Conservation (phyloP, 495 filamentous ascomycete genomes). For the Aspergillus coremiiformis region DNA sequence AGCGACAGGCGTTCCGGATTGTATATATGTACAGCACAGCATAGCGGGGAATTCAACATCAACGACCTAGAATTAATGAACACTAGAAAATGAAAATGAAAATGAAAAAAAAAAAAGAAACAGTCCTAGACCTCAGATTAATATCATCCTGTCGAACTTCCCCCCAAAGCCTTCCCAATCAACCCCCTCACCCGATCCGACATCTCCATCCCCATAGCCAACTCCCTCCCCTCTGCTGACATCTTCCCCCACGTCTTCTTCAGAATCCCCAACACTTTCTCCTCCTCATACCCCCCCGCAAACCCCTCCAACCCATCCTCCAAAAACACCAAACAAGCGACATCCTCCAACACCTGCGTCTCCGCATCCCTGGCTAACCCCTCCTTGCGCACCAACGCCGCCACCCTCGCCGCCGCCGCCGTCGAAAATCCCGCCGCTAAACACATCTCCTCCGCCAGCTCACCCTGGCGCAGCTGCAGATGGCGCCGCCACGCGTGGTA, state of each 20-base stretch:
- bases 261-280: slow-evolving; percentile 66
- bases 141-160: too few species aligned
- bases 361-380: slow-evolving; percentile 54
- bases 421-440: slow-evolving; percentile 39
- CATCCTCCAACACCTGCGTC: slow-evolving; percentile 70
- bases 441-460: slow-evolving; percentile 49
- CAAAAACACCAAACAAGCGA: slow-evolving; percentile 78
- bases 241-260: slow-evolving; percentile 84
- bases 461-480: slow-evolving; percentile 63
- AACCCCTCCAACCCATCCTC: slow-evolving; percentile 79
- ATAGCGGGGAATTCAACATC: too few species aligned
- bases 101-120: too few species aligned
- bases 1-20: neutral
- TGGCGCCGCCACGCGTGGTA: slow-evolving; percentile 70
- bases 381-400: slow-evolving; percentile 58
- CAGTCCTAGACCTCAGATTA: too few species aligned
- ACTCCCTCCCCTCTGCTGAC: slow-evolving; percentile 53
- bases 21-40: too few species aligned
- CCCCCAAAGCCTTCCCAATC: slow-evolving; percentile 55
- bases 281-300: slow-evolving; percentile 59
- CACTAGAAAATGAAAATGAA: too few species aligned
- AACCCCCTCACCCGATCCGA: slow-evolving; percentile 50
- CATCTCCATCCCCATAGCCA: slow-evolving; percentile 61
- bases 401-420: slow-evolving; percentile 47
- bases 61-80: too few species aligned